A percentile compares a stretch with the other conserved stretches of the same genome.
Evolutionary conservation across 2,329 filamentous ascomycete species (phyloP).

Genomic region (Leptographium flavum): DNA sequence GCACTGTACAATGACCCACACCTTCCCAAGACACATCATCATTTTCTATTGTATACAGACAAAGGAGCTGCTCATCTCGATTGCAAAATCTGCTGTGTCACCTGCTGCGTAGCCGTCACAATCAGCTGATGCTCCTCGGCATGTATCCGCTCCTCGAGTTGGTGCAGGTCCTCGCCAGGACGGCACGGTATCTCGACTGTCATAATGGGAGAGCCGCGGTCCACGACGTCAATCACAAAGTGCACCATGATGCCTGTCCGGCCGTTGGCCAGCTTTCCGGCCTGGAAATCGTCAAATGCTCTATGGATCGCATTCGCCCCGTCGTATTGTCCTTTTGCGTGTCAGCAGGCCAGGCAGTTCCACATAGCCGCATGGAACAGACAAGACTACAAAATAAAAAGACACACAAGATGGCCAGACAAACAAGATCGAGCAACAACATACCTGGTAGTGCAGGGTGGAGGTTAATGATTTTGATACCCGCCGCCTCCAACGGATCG

Average conservation of each 20-base stretch:
- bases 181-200: conserved; percentile 53
- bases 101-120: conserved; percentile 52
- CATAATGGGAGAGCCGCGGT: conserved; percentile 62
- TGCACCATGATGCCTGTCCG: conserved; percentile 83
- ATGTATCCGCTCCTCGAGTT: conserved; percentile 62
- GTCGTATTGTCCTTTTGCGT: conserved; percentile 51
- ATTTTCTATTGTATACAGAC: no score
- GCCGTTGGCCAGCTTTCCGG: conserved; percentile 46
- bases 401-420: not conserved
- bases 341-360: no score
- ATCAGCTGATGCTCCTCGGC: conserved; percentile 63
- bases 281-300: conserved; percentile 58
- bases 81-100: conserved; percentile 11
- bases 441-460: conserved; percentile 60
- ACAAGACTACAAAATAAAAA: no score
- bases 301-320: conserved; percentile 66
- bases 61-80: not conserved
- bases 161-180: conserved; percentile 47
- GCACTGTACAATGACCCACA: no score
- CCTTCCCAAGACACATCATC: no score
- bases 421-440: conserved; percentile 1
- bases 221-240: conserved; percentile 68
- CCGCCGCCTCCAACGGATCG: conserved; percentile 45
- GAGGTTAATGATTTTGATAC: conserved; percentile 64
- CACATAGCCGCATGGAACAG: no score